Evolutionary conservation across 306 rosid genomes (phyloP), one percentile per base, ranked within the genome.

Genomic region (Quercus wislizeni): DNA sequence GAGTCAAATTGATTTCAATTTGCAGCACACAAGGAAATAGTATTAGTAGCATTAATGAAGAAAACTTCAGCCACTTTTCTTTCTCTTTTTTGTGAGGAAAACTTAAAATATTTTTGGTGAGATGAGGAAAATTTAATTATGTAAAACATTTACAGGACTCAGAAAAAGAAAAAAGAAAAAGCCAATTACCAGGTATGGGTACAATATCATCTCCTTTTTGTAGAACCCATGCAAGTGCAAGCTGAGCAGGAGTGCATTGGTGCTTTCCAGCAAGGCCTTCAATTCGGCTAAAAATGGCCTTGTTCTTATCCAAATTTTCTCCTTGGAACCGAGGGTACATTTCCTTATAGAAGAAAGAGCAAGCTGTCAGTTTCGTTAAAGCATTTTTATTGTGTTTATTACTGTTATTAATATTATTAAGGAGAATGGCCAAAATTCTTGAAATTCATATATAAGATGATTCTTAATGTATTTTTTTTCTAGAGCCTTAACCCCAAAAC

Each of bases 151-250:
- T 46, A 46, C 14, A 67, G 71, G 15, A 38, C 46, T 7, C 46
- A 7, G 46, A 33, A 46, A 46, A 46, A 46, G 3, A 46, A 46
- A 8, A 20, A 3, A 7, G 0, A 38, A 1, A 38, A 67, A 27
- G 5, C 5, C 6, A 77, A 68, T 80, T 28, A 82, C 88, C 87
- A 3, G 92, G 92, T 23, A 86, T 89, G 19, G 92, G 90, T 5
- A 80, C 88, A 55, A 88, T 89, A 78, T 88, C 93, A 41, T 88
- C 74, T 62, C 92, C 98, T 84, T 85, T 89, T 8, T 85, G 86
- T 59, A 93, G 90, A 54, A 91, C 86, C 97, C 97, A 90, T 63
- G 93, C 88, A 33, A 91, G 78, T 65, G 97, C 88, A 73, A 91
- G 86, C 69, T 91, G 97, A 74, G 92, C 79, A 77, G 94, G 77